Base-by-base conservation (phyloP, 1,284 basidiomycete genomes). In the Boletus semigastroideus region DNA sequence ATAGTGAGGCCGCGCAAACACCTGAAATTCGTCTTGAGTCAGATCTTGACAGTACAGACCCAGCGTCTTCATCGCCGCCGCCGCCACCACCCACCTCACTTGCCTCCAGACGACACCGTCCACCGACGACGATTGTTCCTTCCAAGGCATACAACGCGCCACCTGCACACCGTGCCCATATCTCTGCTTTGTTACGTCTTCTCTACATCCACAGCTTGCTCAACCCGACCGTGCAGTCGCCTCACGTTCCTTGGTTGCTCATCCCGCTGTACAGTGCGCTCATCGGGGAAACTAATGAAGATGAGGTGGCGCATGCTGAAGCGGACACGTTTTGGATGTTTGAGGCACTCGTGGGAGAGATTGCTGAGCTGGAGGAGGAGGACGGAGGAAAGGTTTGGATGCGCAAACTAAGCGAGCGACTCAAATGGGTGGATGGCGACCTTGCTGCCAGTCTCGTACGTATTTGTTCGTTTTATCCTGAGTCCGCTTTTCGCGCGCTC, bases 291-390 rank as follows among this genome's bases (percentile, higher is more conserved):
- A 74, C 82, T 1, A 79, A 87, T 17, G 68, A 76, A 0, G 75
- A 80, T 51, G 84, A 88, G 44, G 60, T 78, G 8, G 75, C 78
- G 2, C 87, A 91, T 64, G 77, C 78, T 8, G 89, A 91, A 65
- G 88, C 89, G 1, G 89, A 91, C 59, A 78, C 84, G 0, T 91
- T 91, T 67, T 91, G 88, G 89, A 60, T 89, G 13, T 87, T 91
- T 54, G 86, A 90, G 63, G 78, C 84, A 0, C 74, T 91, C 61
- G 71, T 90, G 1, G 80, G 82, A 20, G 89, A 91, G 61, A 80
- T 90, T 49, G 74, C 80, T 2, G 88, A 89, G 52, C 64, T 91
- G 28, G 82, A 84, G 58, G 85, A 88, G 52, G 80, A 83, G 48
- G 82, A 83, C 41, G 78, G 78, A 13, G 78, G 78, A 4, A 77